Evolutionary conservation across 2,329 filamentous ascomycete species (phyloP).

Genomic region (Fusarium papillatum): DNA sequence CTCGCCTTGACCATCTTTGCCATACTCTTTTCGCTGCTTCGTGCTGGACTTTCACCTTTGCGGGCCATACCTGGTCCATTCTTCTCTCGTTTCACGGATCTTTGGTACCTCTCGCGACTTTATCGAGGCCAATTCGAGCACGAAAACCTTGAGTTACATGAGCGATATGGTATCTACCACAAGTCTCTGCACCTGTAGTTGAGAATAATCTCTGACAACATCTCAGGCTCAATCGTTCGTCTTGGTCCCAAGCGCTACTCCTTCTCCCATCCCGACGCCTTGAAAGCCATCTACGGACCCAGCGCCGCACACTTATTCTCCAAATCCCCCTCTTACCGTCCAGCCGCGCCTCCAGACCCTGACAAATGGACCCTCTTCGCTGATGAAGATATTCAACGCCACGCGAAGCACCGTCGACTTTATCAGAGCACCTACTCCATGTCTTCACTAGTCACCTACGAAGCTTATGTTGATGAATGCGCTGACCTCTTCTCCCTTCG

Average conservation of each 20-base stretch:
- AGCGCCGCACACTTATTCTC: conserved; percentile 12
- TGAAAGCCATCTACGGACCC: conserved; percentile 26
- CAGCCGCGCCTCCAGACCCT: not conserved
- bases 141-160: conserved; percentile 9
- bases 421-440: conserved; percentile 33
- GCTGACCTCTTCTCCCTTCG: conserved; percentile 15
- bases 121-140: conserved; percentile 16
- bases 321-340: conserved; percentile 29
- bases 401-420: conserved; percentile 15
- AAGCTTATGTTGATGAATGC: conserved; percentile 25
- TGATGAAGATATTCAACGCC: conserved; percentile 4
- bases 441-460: conserved; percentile 28
- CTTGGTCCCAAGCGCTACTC: conserved; percentile 22
- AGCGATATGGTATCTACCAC: not conserved
- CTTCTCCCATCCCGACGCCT: conserved; percentile 16
- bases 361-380: conserved; percentile 16
- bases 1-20: not conserved
- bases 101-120: conserved; percentile 23
- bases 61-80: not conserved
- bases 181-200: no score
- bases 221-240: not conserved
- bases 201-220: not conserved
- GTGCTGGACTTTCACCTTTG: not conserved
- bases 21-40: not conserved
- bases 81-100: not conserved